phyloP scores from a whole-genome alignment of 495 filamentous ascomycete species.

The Talaromyces adpressus region DNA sequence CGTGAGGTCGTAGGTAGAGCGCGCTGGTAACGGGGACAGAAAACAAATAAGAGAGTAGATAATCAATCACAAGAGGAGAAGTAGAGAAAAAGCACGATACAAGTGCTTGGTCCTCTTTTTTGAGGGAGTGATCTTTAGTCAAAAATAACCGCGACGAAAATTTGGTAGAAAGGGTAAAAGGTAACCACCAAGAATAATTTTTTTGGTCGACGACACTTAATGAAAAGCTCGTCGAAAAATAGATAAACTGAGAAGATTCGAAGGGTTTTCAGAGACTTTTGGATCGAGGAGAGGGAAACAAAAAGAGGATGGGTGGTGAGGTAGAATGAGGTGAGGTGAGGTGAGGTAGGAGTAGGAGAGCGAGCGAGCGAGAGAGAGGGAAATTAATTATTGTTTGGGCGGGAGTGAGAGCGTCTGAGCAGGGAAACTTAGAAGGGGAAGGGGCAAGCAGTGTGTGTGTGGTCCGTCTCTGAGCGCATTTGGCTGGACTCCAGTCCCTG shows the following conservation, averaged over 20 bases:
- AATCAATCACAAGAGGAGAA: conserved; percentile 6
- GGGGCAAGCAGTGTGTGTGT: background rate
- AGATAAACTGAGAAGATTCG: background rate
- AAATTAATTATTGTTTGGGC: background rate
- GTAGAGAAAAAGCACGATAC: background rate
- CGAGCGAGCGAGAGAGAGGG: conserved; percentile 10
- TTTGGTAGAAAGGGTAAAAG: conserved; percentile 7
- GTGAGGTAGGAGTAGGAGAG: conserved; percentile 15
- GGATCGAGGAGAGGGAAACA: conserved; percentile 11
- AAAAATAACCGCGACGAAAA: conserved; percentile 8
- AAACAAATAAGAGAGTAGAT: conserved; percentile 6
- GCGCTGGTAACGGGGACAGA: background rate
- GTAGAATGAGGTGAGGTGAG: conserved; percentile 15
- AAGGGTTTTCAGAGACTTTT: conserved; percentile 13
- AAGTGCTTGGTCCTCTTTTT: background rate
- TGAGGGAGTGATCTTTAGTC: background rate
- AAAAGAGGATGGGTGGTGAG: conserved; percentile 15
- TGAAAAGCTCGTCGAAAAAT: conserved; percentile 43
- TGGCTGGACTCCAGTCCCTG: background rate
- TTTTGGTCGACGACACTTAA: conserved; percentile 41
- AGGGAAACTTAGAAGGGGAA: background rate
- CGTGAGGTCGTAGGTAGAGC: conserved; percentile 1
- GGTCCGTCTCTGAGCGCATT: background rate
- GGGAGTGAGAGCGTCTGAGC: background rate
- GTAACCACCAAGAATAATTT: conserved; percentile 6